phyloP scores from a whole-genome alignment of 148 eudicot species.

The Rhododendron molle region DNA sequence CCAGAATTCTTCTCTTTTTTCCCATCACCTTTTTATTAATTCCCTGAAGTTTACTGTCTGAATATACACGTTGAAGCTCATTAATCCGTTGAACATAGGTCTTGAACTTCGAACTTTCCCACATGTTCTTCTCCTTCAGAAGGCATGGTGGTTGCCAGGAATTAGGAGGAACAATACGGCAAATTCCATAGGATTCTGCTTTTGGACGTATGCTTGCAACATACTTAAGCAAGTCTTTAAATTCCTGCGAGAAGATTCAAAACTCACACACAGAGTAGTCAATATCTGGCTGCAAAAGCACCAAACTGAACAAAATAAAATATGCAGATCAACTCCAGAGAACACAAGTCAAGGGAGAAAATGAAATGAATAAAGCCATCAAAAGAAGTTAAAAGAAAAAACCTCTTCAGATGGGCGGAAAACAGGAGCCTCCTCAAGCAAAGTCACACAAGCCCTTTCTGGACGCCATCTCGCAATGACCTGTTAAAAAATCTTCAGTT shows the following conservation, averaged over 20 bases:
- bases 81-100: constrained; percentile 44
- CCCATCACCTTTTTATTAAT: constrained; percentile 22
- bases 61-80: constrained; percentile 29
- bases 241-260: constrained; percentile 44
- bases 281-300: constrained; percentile 2
- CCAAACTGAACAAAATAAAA: constrained; percentile 7
- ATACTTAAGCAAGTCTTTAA: constrained; percentile 57
- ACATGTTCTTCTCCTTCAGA: constrained; percentile 38
- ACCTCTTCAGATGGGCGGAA: constrained; percentile 75
- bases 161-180: constrained; percentile 81
- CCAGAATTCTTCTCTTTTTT: constrained; percentile 30
- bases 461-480: constrained; percentile 65
- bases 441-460: constrained; percentile 33
- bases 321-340: neutral
- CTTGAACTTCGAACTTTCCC: constrained; percentile 39
- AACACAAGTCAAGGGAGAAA: neutral
- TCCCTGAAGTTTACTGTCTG: constrained; percentile 23
- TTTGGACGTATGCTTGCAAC: constrained; percentile 54
- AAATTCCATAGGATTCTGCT: constrained; percentile 66
- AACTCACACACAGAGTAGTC: neutral
- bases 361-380: neutral
- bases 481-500: constrained; percentile 24
- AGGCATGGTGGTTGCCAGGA: constrained; percentile 66
- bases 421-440: constrained; percentile 62
- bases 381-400: constrained; percentile 9